phyloP scores from a whole-genome alignment of 2,329 filamentous ascomycete species.

The Tolypocladium album region DNA sequence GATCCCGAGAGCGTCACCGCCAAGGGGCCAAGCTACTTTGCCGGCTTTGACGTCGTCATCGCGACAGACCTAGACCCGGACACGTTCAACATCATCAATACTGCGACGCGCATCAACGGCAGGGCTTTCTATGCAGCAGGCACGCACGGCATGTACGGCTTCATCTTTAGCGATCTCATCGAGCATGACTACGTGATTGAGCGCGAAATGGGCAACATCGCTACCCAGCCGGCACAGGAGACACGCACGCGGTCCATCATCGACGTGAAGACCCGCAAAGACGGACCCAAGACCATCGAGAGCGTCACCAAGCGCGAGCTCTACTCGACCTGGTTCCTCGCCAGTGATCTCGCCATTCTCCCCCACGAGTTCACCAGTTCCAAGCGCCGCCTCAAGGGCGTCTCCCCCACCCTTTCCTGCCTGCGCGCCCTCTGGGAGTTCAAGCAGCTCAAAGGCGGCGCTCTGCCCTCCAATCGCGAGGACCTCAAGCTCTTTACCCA shows the following conservation, averaged over 20 bases:
- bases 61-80: conserved; percentile 76
- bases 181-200: conserved; percentile 84
- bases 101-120: conserved; percentile 66
- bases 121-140: conserved; percentile 83
- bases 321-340: conserved; percentile 82
- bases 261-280: conserved; percentile 58
- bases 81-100: conserved; percentile 71
- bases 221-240: conserved; percentile 52
- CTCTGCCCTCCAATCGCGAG: conserved; percentile 44
- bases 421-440: conserved; percentile 88
- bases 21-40: conserved; percentile 66
- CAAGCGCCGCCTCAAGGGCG: conserved; percentile 57
- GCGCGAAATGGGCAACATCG: conserved; percentile 68
- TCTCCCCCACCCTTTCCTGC: conserved; percentile 78
- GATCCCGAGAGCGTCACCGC: conserved; percentile 57
- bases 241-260: conserved; percentile 69
- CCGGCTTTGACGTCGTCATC: conserved; percentile 73
- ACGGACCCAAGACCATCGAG: conserved; percentile 61
- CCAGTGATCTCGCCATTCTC: conserved; percentile 64
- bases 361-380: conserved; percentile 56
- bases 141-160: conserved; percentile 85
- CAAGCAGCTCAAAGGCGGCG: conserved; percentile 37
- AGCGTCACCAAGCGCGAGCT: conserved; percentile 84
- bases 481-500: conserved; percentile 70
- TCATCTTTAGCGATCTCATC: conserved; percentile 88